Evolutionary conservation across 306 rosid genomes (phyloP), one percentile per base, ranked within the genome.

Genomic region (Cicer pinnatifidum): DNA sequence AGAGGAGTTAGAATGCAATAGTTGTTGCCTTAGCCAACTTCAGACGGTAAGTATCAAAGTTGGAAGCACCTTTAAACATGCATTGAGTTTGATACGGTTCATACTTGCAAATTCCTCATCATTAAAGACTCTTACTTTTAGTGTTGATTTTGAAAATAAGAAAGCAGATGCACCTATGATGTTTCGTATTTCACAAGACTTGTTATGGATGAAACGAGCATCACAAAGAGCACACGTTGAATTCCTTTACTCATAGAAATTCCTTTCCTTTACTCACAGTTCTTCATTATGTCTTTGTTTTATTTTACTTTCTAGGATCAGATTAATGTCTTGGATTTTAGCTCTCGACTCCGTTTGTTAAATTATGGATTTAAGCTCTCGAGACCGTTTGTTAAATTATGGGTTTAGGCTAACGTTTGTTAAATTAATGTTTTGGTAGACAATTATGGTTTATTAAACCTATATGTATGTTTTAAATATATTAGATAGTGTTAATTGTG

Each of bases 31-130:
- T n/a, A 7, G 0, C 39, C 17, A 7, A 23, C 84, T 81, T 53
- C 39, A 44, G 20, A 71, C 7, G 4, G 72, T 75, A 45, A 52
- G 2, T 1, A 51, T 80, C 33, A 33, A 0, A 16, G 77, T 62
- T 51, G 1, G 7, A 60, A 4, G 0, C 8, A 3, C 0, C 41
- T 11, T 11, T 33, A 12, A 60, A 12, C 1, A 1, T 43, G 68
- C 23, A 50, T 3, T 80, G 20, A 10, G 6, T 6, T 35, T 81
- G 41, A 35, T 19, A 35, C 9, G 52, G 46, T 69, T 52, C 48
- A 9, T 75, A 7, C 77, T 81, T 8, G 62, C 69, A 35, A 70
- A 33, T 38, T 69, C 73, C 41, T 9, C 77, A 3, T 52, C 67
- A 1, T 20, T 75, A 8, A 39, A 75, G 61, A 33, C 17, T 38